Evolutionary conservation across 176 grass and related monocot genomes (phyloP).

Genomic region (Musa itinerans): DNA sequence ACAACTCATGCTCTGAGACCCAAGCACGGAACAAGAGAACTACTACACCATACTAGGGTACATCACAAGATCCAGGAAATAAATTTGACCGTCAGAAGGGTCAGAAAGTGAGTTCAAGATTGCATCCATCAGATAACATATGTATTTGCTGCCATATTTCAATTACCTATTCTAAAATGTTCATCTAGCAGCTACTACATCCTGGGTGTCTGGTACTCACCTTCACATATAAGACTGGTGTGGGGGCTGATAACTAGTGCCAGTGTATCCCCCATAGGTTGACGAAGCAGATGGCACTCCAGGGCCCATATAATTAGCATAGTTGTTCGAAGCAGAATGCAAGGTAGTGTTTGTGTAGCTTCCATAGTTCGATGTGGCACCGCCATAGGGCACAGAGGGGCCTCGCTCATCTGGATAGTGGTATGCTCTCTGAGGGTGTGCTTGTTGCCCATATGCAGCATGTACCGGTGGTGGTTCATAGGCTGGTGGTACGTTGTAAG

Average conservation of each 20-base stretch:
- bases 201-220: not conserved
- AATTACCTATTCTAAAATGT: not conserved
- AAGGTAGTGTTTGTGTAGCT: slow-evolving; percentile 4
- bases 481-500: not conserved
- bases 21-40: too few relatives aligned
- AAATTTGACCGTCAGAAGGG: too few relatives aligned
- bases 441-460: slow-evolving; percentile 29
- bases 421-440: slow-evolving; percentile 26
- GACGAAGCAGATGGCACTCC: slow-evolving; percentile 21
- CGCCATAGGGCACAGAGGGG: slow-evolving; percentile 24
- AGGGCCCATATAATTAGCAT: slow-evolving; percentile 8
- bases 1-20: too few relatives aligned
- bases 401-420: slow-evolving; percentile 30
- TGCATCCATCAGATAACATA: too few relatives aligned
- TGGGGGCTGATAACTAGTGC: slow-evolving; percentile 28
- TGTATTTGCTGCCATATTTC: not conserved
- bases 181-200: not conserved
- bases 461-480: slow-evolving; percentile 23
- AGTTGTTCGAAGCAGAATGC: slow-evolving; percentile 12
- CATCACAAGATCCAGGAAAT: too few relatives aligned
- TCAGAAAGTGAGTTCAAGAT: too few relatives aligned
- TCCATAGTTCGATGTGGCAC: not conserved
- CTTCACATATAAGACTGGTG: slow-evolving; percentile 36
- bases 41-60: too few relatives aligned
- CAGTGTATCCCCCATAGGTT: slow-evolving; percentile 32